These are phyloP conservation scores for Alternaria gansuensis DNA, from an alignment of 2,329 filamentous ascomycete species.

Conservation along the genomic window DNA sequence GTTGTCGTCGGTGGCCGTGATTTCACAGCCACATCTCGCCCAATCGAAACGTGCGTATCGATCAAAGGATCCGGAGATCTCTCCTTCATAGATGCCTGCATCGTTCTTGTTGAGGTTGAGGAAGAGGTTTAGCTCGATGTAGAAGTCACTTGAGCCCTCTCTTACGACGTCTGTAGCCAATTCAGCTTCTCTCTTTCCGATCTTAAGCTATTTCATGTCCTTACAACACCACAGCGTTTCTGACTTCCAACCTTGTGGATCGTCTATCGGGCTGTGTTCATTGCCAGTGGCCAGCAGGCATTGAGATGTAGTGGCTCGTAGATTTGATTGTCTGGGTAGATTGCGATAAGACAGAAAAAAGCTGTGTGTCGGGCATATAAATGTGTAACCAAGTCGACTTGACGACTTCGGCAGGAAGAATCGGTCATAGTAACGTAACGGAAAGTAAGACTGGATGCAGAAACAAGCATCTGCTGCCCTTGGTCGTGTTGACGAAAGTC, in stretches of 20 bases:
- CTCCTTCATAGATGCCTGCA: conserved; percentile 41
- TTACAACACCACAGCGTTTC: neutral
- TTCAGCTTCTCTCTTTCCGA: conserved; percentile 40
- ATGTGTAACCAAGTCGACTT: neutral
- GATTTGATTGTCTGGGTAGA: neutral
- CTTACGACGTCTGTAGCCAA: conserved; percentile 39
- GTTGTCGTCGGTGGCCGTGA: neutral
- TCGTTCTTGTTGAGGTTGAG: conserved; percentile 38
- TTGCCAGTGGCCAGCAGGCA: neutral
- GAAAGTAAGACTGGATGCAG: neutral
- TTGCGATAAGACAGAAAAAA: neutral
- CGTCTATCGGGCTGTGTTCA: neutral
- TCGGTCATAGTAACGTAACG: neutral
- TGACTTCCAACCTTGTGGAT: neutral
- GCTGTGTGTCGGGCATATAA: neutral
- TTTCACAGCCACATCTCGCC: conserved; percentile 5
- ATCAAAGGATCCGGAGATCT: conserved; percentile 49
- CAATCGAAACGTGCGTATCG: conserved; percentile 45
- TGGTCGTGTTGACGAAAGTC: neutral
- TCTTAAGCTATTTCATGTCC: conserved; percentile 30
- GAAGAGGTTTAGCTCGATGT: conserved; percentile 47
- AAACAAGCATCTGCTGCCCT: neutral
- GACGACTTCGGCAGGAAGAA: neutral
- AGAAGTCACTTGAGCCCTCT: conserved; percentile 40
- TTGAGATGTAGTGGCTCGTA: neutral